Percentiles rank a stretch among this genome's conserved stretches.
These are phyloP conservation scores for Entomortierella lignicola DNA, from an alignment of 192 early-diverging fungal genomes.

Conservation along the genomic window DNA sequence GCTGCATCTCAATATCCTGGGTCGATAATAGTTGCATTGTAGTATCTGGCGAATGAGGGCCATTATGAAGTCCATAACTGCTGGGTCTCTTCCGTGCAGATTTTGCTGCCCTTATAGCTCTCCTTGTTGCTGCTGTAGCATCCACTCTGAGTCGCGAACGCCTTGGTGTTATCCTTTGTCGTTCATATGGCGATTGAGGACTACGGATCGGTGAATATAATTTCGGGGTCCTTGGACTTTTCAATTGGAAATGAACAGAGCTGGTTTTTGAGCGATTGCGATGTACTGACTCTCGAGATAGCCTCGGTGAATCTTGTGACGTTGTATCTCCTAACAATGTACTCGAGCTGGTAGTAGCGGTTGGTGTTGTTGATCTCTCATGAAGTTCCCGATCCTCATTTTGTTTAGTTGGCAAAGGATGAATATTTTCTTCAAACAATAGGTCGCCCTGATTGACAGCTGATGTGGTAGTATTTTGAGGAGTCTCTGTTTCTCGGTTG, in stretches of 20 bases:
- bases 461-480: too few relatives aligned
- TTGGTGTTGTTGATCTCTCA: too few relatives aligned
- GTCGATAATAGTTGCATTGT: background rate
- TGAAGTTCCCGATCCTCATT: too few relatives aligned
- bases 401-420: too few relatives aligned
- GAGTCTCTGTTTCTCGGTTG: too few relatives aligned
- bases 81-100: slow-evolving; percentile 1
- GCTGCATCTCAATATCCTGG: background rate
- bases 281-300: too few relatives aligned
- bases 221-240: slow-evolving; percentile 21
- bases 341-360: too few relatives aligned
- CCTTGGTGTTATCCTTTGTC: slow-evolving; percentile 22
- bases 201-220: background rate
- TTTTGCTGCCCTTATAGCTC: slow-evolving; percentile 10
- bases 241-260: slow-evolving; percentile 11
- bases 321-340: too few relatives aligned
- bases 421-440: too few relatives aligned
- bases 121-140: slow-evolving; percentile 32
- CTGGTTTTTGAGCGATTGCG: background rate
- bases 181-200: slow-evolving; percentile 36
- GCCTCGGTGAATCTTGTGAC: too few relatives aligned
- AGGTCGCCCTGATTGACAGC: too few relatives aligned
- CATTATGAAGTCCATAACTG: background rate
- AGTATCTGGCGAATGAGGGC: background rate
- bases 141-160: slow-evolving; percentile 23